phyloP scores from a whole-genome alignment of 768 basidiomycete species.

The Auricularia cornea region DNA sequence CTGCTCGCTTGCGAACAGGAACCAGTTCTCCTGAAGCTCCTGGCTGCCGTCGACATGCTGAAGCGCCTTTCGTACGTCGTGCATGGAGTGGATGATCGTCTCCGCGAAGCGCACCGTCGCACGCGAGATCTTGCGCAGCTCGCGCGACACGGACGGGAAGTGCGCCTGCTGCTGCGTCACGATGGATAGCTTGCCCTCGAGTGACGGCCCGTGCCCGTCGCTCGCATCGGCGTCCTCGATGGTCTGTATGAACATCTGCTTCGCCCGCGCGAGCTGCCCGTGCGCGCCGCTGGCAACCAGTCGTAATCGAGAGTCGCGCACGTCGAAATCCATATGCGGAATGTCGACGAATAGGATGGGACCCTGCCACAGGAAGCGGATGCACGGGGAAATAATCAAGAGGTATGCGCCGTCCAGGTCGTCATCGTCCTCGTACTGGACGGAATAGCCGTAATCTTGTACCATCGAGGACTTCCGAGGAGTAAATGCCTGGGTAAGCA shows the following conservation, averaged over 20 bases:
- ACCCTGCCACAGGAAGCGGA: slow-evolving; percentile 88
- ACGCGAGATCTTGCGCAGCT: slow-evolving; percentile 83
- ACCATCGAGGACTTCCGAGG: slow-evolving; percentile 34
- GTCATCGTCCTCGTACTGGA: slow-evolving; percentile 20
- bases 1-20: slow-evolving; percentile 91
- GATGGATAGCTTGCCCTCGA: slow-evolving; percentile 37
- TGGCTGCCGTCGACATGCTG: slow-evolving; percentile 56
- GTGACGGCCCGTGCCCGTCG: slow-evolving; percentile 33
- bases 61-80: slow-evolving; percentile 69
- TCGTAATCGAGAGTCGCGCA: slow-evolving; percentile 83
- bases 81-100: slow-evolving; percentile 86
- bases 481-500: slow-evolving; percentile 81
- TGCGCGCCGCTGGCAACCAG: slow-evolving; percentile 86
- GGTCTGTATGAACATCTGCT: slow-evolving; percentile 62
- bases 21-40: slow-evolving; percentile 91
- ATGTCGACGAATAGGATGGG: slow-evolving; percentile 71
- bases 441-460: slow-evolving; percentile 21
- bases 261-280: slow-evolving; percentile 63
- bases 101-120: slow-evolving; percentile 87
- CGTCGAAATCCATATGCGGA: slow-evolving; percentile 68
- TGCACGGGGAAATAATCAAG: slow-evolving; percentile 76
- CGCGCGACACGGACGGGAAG: slow-evolving; percentile 78
- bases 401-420: slow-evolving; percentile 66
- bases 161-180: slow-evolving; percentile 82
- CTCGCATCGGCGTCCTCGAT: slow-evolving; percentile 62